Percentiles rank a stretch among this genome's conserved stretches.
These are phyloP conservation scores for Globisporangium nodosum DNA, from an alignment of 352 stramenopile genomes.

Conservation along the genomic window DNA sequence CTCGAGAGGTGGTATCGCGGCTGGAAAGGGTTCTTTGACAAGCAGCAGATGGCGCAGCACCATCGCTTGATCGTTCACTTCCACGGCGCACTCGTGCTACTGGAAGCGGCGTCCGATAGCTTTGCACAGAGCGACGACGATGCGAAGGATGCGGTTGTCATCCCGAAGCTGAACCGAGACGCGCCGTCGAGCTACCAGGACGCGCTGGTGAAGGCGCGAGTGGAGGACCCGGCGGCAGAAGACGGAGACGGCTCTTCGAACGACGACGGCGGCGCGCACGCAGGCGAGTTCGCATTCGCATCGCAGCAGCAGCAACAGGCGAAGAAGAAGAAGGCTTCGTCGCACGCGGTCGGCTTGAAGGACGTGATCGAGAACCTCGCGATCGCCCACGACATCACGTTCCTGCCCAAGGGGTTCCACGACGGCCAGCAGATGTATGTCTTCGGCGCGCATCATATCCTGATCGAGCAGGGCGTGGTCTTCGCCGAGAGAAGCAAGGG, in stretches of 20 bases:
- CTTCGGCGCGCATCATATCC: constrained; percentile 76
- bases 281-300: neutral
- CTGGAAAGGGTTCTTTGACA: constrained; percentile 81
- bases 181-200: constrained; percentile 69
- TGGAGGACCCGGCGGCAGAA: constrained; percentile 11
- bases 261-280: constrained; percentile 7
- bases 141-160: neutral
- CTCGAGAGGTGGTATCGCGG: constrained; percentile 80
- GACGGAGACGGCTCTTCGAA: constrained; percentile 14
- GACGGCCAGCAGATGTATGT: constrained; percentile 78
- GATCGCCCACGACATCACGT: constrained; percentile 72
- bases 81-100: constrained; percentile 60
- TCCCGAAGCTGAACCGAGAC: constrained; percentile 47
- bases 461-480: constrained; percentile 82
- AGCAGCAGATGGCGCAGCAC: constrained; percentile 45
- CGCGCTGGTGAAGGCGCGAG: constrained; percentile 50
- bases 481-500: constrained; percentile 65
- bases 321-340: constrained; percentile 12
- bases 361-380: constrained; percentile 83
- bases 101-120: constrained; percentile 40
- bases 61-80: constrained; percentile 74
- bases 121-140: constrained; percentile 4
- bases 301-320: neutral
- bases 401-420: constrained; percentile 71
- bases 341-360: constrained; percentile 59